These are phyloP conservation scores for Leptomonas pyrrhocoris DNA, from an alignment of 208 protist genomes.

Conservation along the genomic window DNA sequence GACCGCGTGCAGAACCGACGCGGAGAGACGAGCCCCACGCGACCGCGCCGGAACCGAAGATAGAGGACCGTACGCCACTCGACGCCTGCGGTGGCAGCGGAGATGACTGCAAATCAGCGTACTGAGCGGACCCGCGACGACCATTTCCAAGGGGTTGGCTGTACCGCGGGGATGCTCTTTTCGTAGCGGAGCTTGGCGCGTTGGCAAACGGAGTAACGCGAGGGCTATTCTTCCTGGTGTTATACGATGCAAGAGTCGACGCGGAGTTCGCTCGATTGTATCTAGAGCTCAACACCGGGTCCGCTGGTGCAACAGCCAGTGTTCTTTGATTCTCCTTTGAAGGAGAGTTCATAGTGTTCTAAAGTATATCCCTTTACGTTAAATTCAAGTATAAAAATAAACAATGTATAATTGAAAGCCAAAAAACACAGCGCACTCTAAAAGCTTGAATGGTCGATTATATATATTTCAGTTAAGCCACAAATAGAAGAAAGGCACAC, in stretches of 20 bases:
- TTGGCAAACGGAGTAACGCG: neutral
- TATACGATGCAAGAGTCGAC: neutral
- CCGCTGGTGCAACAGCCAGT: slow-evolving; percentile 3
- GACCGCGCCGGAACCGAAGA: slow-evolving; percentile 1
- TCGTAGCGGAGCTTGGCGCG: neutral
- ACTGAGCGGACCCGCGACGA: slow-evolving; percentile 1
- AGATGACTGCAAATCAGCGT: neutral
- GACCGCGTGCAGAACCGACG: slow-evolving; percentile 15
- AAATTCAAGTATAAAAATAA: too few relatives aligned
- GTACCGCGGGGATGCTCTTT: slow-evolving; percentile 2
- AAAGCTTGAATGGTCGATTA: too few relatives aligned
- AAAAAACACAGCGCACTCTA: too few relatives aligned
- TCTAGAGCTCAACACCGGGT: slow-evolving; percentile 9
- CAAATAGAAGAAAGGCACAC: too few relatives aligned
- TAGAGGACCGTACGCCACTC: slow-evolving; percentile 4
- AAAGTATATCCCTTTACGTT: neutral
- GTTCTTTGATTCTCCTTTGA: slow-evolving; percentile 10
- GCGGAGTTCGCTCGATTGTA: slow-evolving; percentile 15
- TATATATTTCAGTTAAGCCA: too few relatives aligned
- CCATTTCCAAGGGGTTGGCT: slow-evolving; percentile 13
- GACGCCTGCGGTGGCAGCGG: slow-evolving; percentile 3
- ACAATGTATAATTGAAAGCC: neutral
- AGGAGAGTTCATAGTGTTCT: slow-evolving; percentile 15
- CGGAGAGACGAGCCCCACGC: slow-evolving; percentile 19
- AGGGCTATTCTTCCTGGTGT: slow-evolving; percentile 1